Evolutionary conservation across 2,329 filamentous ascomycete genomes (phyloP), one percentile per base, ranked within the genome.

Genomic region (Diaporthe batatas): DNA sequence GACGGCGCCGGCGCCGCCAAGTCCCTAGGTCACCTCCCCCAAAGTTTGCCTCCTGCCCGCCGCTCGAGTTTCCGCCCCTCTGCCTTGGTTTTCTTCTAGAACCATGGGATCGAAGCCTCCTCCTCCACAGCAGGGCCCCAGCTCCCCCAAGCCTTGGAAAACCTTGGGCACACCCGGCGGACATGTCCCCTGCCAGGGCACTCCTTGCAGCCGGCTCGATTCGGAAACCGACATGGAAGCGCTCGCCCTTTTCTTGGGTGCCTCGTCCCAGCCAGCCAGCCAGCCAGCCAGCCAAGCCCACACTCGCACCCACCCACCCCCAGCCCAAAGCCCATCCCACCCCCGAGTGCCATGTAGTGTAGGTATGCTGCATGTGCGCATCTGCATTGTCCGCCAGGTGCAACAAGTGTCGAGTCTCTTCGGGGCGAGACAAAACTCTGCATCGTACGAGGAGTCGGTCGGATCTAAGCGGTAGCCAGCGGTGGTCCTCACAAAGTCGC

Each of bases 51-150:
- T 51, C 44, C 62, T 65, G 62, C 62, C 62, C 44, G 62, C 62
- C 62, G 44, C 62, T 65, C n/a, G 62, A 65, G 18, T 36, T 65
- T 51, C 62, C 62, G 62, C 62, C 62, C 62, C 62, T 65, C 62
- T 65, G 62, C 62, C 62, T 36, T 51, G 62, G 10, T 65, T 49
- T 49, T 23, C 14, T 65, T 65, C 62, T 65, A 65, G 62, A 65
- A 65, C 29, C 44, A 51, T 65, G 29, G 62, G 39, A 51, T 65
- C 32, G 62, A 65, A 65, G 62, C 62, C 62, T 32, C 62, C 2
- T 51, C 21, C 59, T 23, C 36, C 59, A 29, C 42, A 64, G 39
- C 25, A 34, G 59, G 42, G 42, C 59, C 59, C 59, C 59, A 34
- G 25, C 39, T 18, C 12, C 18, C 58, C 39, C 39, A 6, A 34